Base-by-base conservation (phyloP, 257 asterid genomes). In the Fraxinus americana region DNA sequence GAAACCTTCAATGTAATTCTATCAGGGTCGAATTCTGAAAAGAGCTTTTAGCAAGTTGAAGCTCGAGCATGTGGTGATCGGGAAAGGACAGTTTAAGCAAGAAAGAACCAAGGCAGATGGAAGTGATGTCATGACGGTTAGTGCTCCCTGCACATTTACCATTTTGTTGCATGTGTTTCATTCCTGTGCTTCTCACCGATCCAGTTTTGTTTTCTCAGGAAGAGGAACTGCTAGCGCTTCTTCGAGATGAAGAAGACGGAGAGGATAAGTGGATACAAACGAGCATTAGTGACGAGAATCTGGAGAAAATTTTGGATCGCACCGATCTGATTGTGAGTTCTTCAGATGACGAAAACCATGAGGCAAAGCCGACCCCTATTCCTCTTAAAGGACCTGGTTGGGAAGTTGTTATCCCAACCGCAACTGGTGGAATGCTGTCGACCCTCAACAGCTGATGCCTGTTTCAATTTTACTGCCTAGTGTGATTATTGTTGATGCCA, bases 321-420 rank as follows among this genome's bases (percentile, higher is more conserved):
- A 89, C 93, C 70, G 99, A 96, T 81, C 90, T 96, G 65, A 66
- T 89, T 52, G 67, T 27, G 27, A 76, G 65, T 25, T 25, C 27
- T 74, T 66, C 82, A 2, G 74, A 52, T 12, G 82, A 65, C 1
- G 81, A 65, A 34, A 72, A 75, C 29, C 19, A 36, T 11, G 79
- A 54, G 29, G 4, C 77, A 1, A 74, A 74, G 71, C 61, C 71
- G 21, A 25, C 50, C 34, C 80, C 63, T 67, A 35, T 87, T 81
- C 96, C 98, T 74, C 90, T 86, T 12, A 88, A 89, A 83, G 99
- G 99, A 39, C 97, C 99, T n/a, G 99, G 98, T n/a, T 96, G 99
- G 99, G 99, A 96, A 89, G 98, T 96, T 50, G 95, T 96, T 57
- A 45, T 94, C 25, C 98, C 97, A 7, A 87, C 88, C 48, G 85